Percentiles rank a stretch among this genome's conserved stretches.
Conservation (phyloP, 495 filamentous ascomycete genomes). For the Aspergillus mulundensis region DNA sequence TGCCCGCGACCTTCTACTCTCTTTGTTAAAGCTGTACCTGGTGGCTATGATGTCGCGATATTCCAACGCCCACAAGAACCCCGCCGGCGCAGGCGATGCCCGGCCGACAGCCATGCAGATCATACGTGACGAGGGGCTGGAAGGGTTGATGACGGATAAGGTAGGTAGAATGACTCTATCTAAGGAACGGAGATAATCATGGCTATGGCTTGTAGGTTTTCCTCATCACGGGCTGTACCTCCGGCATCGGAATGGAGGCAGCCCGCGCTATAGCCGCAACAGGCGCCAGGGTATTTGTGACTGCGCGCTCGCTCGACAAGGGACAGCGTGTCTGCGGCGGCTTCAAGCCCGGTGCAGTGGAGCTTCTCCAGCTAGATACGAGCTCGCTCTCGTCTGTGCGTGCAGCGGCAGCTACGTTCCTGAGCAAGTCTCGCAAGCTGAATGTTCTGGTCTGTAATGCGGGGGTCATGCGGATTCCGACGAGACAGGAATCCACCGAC, state of each 20-base stretch:
- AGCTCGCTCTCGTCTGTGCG: slow-evolving; percentile 40
- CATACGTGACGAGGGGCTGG: slow-evolving; percentile 41
- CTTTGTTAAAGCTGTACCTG: no score
- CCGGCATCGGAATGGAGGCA: slow-evolving; percentile 52
- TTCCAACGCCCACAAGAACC: background rate
- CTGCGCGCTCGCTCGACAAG: slow-evolving; percentile 30
- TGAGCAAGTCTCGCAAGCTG: slow-evolving; percentile 36
- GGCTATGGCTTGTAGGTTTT: no score
- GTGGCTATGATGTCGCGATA: background rate
- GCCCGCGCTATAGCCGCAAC: slow-evolving; percentile 42
- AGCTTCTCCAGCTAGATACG: slow-evolving; percentile 34
- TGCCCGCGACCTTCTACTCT: no score
- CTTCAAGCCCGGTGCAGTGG: background rate
- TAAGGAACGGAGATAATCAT: no score
- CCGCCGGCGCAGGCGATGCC: slow-evolving; percentile 43
- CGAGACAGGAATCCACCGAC: slow-evolving; percentile 36
- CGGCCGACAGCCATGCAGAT: slow-evolving; percentile 53
- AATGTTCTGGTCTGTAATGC: slow-evolving; percentile 49
- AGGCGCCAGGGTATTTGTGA: slow-evolving; percentile 44
- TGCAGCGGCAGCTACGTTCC: slow-evolving; percentile 32
- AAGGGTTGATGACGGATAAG: no score
- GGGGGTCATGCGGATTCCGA: slow-evolving; percentile 43
- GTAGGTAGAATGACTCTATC: no score
- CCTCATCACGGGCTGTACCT: slow-evolving; percentile 47
- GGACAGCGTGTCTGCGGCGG: background rate